Evolutionary conservation across 208 protist genomes (phyloP), one percentile per base, ranked within the genome.

Genomic region (Zelonia costaricensis): DNA sequence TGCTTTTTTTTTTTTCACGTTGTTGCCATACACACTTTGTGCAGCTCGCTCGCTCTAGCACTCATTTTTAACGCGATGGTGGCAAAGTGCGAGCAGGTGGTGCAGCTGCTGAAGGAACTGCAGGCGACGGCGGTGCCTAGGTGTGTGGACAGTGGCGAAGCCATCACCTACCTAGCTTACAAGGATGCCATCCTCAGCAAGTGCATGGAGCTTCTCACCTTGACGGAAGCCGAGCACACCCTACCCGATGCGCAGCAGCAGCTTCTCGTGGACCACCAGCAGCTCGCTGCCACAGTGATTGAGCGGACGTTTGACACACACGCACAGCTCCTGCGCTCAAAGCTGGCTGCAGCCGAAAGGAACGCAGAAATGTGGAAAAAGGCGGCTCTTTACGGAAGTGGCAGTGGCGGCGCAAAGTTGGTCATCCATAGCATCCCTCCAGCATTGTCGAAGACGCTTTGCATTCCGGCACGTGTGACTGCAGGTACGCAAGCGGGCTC

Each of bases 81-180:
- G 43, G 25, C 13, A 18, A 30, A 31, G 4, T 40, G 3, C 1
- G 47, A 56, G 0, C 16, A 42, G 9, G 48, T 45, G 3, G 51
- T 71, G 33, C 33, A 43, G 18, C 49, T 71, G 20, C 20, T 71
- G 25, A 12, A 13, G 22, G 42, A 39, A 10, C 42, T 71, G 15
- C 43, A 36, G 42, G 39, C 30, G 4, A 71, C 65, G 0, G 20
- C 30, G 3, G 22, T 40, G 10, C 65, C 65, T 15, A 62, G 52
- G 38, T 52, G 33, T 40, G 56, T 71, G 1, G 56, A 71, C 55
- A 71, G 65, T 18, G 65, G 65, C 3, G 65, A 62, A 9, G 65
- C 55, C 35, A 51, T 71, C 56, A 59, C 65, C 6, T 71, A 71
- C 22, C 31, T 54, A 10, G 65, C 56, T 7, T 54, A 58, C 12